A percentile compares a stretch with the other conserved stretches of the same genome.
Conservation (phyloP, 106 monocot species). For the Dioscorea zingiberensis region DNA sequence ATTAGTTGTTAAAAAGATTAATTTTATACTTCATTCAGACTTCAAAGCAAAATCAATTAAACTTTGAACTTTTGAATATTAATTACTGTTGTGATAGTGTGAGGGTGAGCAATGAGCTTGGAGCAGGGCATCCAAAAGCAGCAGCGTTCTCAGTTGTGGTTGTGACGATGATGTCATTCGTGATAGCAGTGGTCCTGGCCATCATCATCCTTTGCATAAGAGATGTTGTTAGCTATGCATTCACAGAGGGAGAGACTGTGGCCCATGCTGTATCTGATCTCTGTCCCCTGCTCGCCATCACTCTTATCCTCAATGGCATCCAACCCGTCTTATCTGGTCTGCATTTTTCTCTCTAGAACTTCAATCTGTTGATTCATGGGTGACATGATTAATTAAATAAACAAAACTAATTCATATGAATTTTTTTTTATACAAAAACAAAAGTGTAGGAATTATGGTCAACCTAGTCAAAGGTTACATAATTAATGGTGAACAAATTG, state of each 20-base stretch:
- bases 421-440: too few species aligned
- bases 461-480: too few species aligned
- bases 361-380: too few species aligned
- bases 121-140: constrained; percentile 73
- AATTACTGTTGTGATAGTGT: too few species aligned
- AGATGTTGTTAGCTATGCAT: constrained; percentile 63
- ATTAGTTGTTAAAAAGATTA: neutral
- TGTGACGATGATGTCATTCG: constrained; percentile 43
- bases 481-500: too few species aligned
- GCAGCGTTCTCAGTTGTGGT: constrained; percentile 75
- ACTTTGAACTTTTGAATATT: too few species aligned
- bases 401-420: too few species aligned
- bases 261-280: constrained; percentile 76
- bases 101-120: constrained; percentile 88
- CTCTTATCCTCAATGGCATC: constrained; percentile 78
- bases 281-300: constrained; percentile 60
- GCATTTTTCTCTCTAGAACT: neutral
- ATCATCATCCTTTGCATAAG: constrained; percentile 39
- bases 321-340: constrained; percentile 77
- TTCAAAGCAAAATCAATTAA: too few species aligned
- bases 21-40: too few species aligned
- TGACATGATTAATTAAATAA: too few species aligned
- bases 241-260: constrained; percentile 75
- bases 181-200: constrained; percentile 36
- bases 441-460: too few species aligned